Evolutionary conservation across 2,329 filamentous ascomycete species (phyloP).

Genomic region (Penicillium sumatraense): DNA sequence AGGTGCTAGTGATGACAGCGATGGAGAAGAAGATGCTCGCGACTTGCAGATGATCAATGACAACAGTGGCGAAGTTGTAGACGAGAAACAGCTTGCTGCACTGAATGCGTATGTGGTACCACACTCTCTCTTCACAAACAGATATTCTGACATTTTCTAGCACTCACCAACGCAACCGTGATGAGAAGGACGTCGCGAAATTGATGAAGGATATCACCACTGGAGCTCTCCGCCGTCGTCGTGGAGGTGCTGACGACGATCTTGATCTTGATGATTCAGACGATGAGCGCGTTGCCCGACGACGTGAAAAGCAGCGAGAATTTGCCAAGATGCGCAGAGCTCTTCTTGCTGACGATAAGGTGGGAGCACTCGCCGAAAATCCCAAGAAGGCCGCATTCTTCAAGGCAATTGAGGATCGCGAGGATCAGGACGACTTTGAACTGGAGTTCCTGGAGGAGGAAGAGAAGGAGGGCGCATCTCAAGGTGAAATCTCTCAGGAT

Average conservation of each 20-base stretch:
- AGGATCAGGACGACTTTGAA: constrained; percentile 71
- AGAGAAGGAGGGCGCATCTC: constrained; percentile 45
- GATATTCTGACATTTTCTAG: constrained; percentile 50
- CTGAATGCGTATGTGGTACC: constrained; percentile 76
- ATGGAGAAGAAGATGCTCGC: constrained; percentile 73
- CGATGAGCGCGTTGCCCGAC: constrained; percentile 74
- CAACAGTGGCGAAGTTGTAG: constrained; percentile 72
- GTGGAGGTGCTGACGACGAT: constrained; percentile 70
- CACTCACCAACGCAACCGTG: constrained; percentile 75
- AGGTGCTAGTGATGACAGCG: constrained; percentile 85
- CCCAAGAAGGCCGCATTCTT: constrained; percentile 90
- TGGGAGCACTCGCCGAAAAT: constrained; percentile 87
- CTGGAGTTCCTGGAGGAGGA: constrained; percentile 72
- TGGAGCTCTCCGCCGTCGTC: constrained; percentile 82
- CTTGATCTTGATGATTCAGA: constrained; percentile 90
- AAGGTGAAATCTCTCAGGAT: constrained; percentile 39
- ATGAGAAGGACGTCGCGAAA: constrained; percentile 88
- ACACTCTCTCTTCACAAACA: not conserved
- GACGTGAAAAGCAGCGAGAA: constrained; percentile 81
- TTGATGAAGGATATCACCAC: constrained; percentile 92
- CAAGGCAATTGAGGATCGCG: constrained; percentile 82
- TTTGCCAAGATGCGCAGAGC: constrained; percentile 92
- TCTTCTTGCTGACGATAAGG: constrained; percentile 82
- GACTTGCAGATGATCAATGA: constrained; percentile 92
- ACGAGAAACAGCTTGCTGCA: constrained; percentile 81